Evolutionary conservation across 1,139 yeast genomes (phyloP).

Genomic region (Hyphopichia wangnamkhiaoensis): DNA sequence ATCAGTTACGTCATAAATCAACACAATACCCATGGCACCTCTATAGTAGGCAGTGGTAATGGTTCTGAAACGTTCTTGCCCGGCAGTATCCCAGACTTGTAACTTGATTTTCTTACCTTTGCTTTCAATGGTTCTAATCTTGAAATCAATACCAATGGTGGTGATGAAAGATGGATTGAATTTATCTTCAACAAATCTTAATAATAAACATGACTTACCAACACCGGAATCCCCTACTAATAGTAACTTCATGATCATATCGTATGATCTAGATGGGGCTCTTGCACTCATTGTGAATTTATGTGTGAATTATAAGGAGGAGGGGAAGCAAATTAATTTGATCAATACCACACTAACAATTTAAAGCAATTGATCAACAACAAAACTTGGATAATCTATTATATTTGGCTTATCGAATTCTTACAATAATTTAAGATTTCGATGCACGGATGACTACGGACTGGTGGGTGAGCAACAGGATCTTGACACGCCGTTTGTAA

Average conservation of each 20-base stretch:
- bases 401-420: too few species aligned
- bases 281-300: conserved; percentile 48
- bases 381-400: neutral
- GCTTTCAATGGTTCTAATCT: conserved; percentile 92
- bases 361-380: neutral
- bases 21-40: conserved; percentile 97
- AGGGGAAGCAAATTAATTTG: neutral
- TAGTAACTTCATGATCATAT: conserved; percentile 89
- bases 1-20: conserved; percentile 95
- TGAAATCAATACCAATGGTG: conserved; percentile 96
- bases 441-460: too few species aligned
- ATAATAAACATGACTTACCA: conserved; percentile 91
- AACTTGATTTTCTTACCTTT: conserved; percentile 91
- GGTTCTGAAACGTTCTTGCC: conserved; percentile 97
- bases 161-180: conserved; percentile 96
- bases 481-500: neutral
- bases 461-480: too few species aligned
- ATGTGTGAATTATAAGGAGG: neutral
- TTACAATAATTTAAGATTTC: too few species aligned
- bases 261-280: conserved; percentile 79
- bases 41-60: conserved; percentile 98
- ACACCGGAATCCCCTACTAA: conserved; percentile 97
- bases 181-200: conserved; percentile 95
- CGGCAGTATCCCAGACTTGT: conserved; percentile 99
- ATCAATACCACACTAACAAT: too few species aligned